Evolutionary conservation across 768 basidiomycete species (phyloP).

Genomic region (Tricholoma matsutake): DNA sequence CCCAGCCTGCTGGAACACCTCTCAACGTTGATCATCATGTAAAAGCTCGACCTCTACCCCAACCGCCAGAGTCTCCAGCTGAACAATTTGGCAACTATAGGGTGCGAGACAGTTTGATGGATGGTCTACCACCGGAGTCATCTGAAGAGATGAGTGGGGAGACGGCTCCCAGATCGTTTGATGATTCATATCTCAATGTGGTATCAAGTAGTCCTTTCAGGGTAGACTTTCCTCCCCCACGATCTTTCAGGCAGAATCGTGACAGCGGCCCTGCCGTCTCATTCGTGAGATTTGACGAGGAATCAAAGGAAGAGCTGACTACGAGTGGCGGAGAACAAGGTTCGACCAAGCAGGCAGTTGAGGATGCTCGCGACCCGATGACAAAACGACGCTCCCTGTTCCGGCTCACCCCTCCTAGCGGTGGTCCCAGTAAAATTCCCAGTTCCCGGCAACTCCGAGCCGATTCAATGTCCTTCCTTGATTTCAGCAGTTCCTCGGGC

Average conservation of each 20-base stretch:
- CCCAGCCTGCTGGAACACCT: background rate
- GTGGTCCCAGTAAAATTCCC: slow-evolving; percentile 11
- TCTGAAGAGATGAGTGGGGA: background rate
- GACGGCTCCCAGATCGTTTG: background rate
- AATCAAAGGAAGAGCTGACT: background rate
- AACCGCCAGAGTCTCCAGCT: background rate
- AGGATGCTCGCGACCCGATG: slow-evolving; percentile 15
- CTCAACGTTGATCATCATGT: background rate
- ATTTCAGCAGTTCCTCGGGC: slow-evolving; percentile 33
- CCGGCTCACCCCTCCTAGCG: slow-evolving; percentile 25
- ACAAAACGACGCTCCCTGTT: slow-evolving; percentile 15
- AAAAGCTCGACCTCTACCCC: background rate
- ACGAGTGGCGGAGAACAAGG: background rate
- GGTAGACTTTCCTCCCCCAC: slow-evolving; percentile 6
- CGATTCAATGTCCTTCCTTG: slow-evolving; percentile 34
- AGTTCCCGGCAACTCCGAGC: slow-evolving; percentile 6
- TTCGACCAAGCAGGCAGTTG: slow-evolving; percentile 4
- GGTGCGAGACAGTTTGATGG: background rate
- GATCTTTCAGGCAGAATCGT: background rate
- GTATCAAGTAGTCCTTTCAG: slow-evolving; percentile 11
- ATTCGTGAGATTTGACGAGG: slow-evolving; percentile 1
- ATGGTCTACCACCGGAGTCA: background rate
- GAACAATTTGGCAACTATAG: background rate
- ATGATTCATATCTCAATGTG: slow-evolving; percentile 1
- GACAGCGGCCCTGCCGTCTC: background rate